phyloP scores from a whole-genome alignment of 306 rosid genomes.

The Sicyos baderoa region DNA sequence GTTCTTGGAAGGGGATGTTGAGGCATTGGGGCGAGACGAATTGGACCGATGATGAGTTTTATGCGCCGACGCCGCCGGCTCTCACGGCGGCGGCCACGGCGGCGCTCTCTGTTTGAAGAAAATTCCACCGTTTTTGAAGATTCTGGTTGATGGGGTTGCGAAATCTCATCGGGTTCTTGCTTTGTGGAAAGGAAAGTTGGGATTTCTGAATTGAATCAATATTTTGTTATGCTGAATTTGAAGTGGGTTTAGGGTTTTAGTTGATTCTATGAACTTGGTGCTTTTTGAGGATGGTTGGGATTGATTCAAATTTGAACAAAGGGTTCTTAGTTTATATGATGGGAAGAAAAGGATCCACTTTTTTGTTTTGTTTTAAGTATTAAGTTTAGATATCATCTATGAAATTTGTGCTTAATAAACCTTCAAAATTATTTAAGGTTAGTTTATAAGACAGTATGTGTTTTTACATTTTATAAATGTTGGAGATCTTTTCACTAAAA shows the following conservation, averaged over 20 bases:
- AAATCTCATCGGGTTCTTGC: slow-evolving; percentile 1
- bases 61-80: slow-evolving; percentile 49
- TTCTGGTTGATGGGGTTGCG: neutral
- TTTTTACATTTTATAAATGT: too few species aligned
- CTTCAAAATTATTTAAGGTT: too few species aligned
- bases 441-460: too few species aligned
- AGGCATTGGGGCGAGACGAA: slow-evolving; percentile 95
- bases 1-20: slow-evolving; percentile 81
- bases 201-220: neutral
- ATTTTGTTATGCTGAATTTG: neutral
- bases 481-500: too few species aligned
- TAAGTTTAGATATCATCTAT: too few species aligned
- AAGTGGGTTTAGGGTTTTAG: neutral
- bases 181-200: neutral
- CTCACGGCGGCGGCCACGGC: slow-evolving; percentile 20
- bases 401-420: too few species aligned
- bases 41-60: slow-evolving; percentile 64
- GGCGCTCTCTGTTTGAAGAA: slow-evolving; percentile 19
- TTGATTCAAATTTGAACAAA: neutral
- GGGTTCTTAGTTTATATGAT: neutral
- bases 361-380: neutral
- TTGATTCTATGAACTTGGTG: neutral
- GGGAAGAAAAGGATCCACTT: neutral
- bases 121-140: neutral
- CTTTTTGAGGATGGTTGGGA: neutral